Base-by-base conservation (phyloP, 176 grass and related monocot genomes). In the Otatea glauca region DNA sequence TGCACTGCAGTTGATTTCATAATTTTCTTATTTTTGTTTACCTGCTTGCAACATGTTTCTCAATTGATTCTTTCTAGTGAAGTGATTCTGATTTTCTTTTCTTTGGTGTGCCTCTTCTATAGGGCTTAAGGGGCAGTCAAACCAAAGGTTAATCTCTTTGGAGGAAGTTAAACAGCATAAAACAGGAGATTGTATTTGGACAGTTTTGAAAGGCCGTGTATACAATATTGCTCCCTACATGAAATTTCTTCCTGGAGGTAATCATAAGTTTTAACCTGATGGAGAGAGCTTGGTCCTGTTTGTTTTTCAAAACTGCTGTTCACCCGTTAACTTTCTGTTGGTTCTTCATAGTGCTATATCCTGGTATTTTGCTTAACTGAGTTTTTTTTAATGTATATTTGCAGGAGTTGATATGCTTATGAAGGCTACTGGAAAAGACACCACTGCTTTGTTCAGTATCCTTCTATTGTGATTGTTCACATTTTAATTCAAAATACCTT, bases 181-280 rank as follows among this genome's bases (percentile, higher is more conserved):
- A 88, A 79, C 89, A 29, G 93, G 92, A 63, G 93, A 88, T 62
- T 84, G 83, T 63, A 89, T 98, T 54, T 98, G 93, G 96, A 98
- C 93, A n/a, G 86, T 98, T 85, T 68, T 98, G 34, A 98, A 98
- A 90, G 96, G 93, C 18, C 91, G 83, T 25, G 96, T 98, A 25
- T 98, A 98, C 59, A 95, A 98, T 65, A 92, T 98, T 82, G 90
- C 86, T 76, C 91, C 96, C 4, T 98, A 98, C 72, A 91, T 98
- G 89, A 98, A 98, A 89, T 98, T 95, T 84, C 96, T 95, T 87
- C 93, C 93, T 50, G 93, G 96, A 92, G 96, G 93, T 98, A 95
- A 56, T 55, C 20, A 48, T 63, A 43, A 68, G 61, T 27, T 66
- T 44, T 5, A 86, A 34, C 10, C 6, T 76, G 14, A 18, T 55